Conservation (phyloP, 2,329 filamentous ascomycete genomes). For the Coleophoma eucalyptorum region DNA sequence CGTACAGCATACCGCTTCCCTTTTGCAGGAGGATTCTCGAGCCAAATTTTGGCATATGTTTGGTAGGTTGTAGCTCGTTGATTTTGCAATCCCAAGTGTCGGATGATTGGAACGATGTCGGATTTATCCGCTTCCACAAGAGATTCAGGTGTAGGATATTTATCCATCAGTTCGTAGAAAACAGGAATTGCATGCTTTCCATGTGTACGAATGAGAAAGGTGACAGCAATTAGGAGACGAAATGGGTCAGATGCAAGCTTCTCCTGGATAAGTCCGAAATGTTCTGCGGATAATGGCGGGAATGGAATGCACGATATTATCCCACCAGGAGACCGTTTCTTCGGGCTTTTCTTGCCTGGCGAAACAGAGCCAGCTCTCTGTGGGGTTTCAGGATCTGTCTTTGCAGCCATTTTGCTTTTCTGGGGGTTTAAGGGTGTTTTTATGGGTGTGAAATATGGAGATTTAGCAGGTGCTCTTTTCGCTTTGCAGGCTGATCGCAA, state of each 20-base stretch:
- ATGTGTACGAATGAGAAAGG: constrained; percentile 79
- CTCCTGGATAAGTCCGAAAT: constrained; percentile 83
- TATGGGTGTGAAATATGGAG: constrained; percentile 23
- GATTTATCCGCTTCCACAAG: constrained; percentile 54
- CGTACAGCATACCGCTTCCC: constrained; percentile 53
- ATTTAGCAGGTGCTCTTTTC: constrained; percentile 21
- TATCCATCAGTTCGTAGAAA: constrained; percentile 63
- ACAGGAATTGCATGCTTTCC: constrained; percentile 73
- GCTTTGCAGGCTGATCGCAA: constrained; percentile 7
- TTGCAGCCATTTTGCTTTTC: constrained; percentile 1
- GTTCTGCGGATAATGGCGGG: constrained; percentile 56
- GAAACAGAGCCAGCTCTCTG: not conserved
- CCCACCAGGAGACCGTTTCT: constrained; percentile 16
- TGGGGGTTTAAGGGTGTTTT: constrained; percentile 2
- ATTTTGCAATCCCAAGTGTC: constrained; percentile 66
- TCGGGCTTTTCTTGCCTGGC: constrained; percentile 5
- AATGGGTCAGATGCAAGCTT: constrained; percentile 72
- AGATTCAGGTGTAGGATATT: constrained; percentile 62
- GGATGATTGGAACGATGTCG: constrained; percentile 60
- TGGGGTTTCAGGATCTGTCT: not conserved
- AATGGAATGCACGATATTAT: constrained; percentile 56
- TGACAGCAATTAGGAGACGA: constrained; percentile 75
- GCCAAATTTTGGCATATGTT: constrained; percentile 66
- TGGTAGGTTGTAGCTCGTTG: constrained; percentile 66
- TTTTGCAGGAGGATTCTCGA: constrained; percentile 55